phyloP scores from a whole-genome alignment of 768 basidiomycete genomes.

The Tubosaeta sp. region DNA sequence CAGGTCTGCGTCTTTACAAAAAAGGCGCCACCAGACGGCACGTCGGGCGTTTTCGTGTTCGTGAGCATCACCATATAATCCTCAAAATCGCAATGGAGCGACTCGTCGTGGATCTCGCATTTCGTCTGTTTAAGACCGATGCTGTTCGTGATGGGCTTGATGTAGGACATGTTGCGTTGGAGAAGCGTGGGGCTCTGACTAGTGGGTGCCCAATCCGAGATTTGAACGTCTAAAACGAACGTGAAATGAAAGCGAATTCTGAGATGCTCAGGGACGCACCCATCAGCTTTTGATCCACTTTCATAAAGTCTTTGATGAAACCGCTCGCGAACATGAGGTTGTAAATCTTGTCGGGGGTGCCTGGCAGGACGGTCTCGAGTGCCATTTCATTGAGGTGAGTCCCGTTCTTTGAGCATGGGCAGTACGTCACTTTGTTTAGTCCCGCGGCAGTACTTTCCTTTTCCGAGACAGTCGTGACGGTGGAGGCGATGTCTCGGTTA shows the following conservation, averaged over 20 bases:
- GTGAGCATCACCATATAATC: constrained; percentile 80
- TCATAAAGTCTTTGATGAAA: constrained; percentile 93
- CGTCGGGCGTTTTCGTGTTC: constrained; percentile 90
- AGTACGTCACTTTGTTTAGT: constrained; percentile 58
- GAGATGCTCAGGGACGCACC: constrained; percentile 47
- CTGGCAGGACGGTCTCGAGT: constrained; percentile 77
- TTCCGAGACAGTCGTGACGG: constrained; percentile 17
- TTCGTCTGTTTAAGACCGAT: constrained; percentile 94
- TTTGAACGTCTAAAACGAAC: constrained; percentile 72
- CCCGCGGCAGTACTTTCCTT: constrained; percentile 8
- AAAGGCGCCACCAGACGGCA: constrained; percentile 91
- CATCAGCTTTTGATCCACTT: constrained; percentile 78
- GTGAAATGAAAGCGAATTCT: neutral
- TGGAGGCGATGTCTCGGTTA: constrained; percentile 16
- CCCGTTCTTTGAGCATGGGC: constrained; percentile 67
- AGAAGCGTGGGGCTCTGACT: constrained; percentile 62
- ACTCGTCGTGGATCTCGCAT: constrained; percentile 91
- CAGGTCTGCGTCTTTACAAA: constrained; percentile 93
- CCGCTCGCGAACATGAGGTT: constrained; percentile 95
- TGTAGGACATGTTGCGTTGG: constrained; percentile 89
- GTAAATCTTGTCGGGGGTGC: constrained; percentile 92
- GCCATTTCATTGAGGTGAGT: constrained; percentile 70
- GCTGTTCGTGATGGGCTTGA: constrained; percentile 83
- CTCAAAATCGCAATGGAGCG: constrained; percentile 74
- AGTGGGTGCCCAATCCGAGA: constrained; percentile 88